Conservation (phyloP, 306 rosid genomes). For the Dalbergia cochinchinensis region DNA sequence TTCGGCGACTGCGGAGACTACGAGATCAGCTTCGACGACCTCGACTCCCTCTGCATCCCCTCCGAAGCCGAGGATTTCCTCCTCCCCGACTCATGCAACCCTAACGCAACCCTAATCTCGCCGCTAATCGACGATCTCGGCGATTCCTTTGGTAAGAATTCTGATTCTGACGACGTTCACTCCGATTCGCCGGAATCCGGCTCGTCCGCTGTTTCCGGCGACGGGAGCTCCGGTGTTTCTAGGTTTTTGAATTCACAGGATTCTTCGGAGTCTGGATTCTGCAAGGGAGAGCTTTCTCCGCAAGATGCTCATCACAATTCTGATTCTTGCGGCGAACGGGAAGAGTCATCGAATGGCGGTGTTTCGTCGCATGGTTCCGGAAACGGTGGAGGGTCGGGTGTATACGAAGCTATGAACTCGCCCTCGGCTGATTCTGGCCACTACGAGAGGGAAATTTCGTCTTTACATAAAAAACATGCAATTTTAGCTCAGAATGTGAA, state of each 20-base stretch:
- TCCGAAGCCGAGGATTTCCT: slow-evolving; percentile 68
- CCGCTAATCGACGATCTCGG: background rate
- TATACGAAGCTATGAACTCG: slow-evolving; percentile 55
- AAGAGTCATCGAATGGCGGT: slow-evolving; percentile 60
- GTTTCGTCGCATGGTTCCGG: slow-evolving; percentile 84
- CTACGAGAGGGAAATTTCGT: slow-evolving; percentile 58
- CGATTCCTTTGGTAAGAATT: background rate
- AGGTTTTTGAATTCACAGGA: slow-evolving; percentile 55
- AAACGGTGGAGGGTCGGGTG: slow-evolving; percentile 56
- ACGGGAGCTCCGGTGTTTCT: slow-evolving; percentile 42
- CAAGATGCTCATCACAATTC: slow-evolving; percentile 29
- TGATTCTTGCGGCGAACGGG: slow-evolving; percentile 49
- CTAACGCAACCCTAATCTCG: slow-evolving; percentile 2
- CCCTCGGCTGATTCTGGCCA: slow-evolving; percentile 55
- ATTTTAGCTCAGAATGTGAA: slow-evolving; percentile 57
- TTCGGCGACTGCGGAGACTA: slow-evolving; percentile 56
- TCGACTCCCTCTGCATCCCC: slow-evolving; percentile 64
- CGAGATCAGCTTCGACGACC: slow-evolving; percentile 80
- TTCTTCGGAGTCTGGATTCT: slow-evolving; percentile 47
- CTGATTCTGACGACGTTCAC: background rate
- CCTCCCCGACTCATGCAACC: slow-evolving; percentile 55
- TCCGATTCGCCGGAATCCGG: slow-evolving; percentile 56
- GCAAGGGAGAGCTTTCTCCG: slow-evolving; percentile 37
- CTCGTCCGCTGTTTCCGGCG: slow-evolving; percentile 49
- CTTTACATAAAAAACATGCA: slow-evolving; percentile 48